Base-by-base conservation (phyloP, 768 basidiomycete species). In the Exsudoporus frostii region DNA sequence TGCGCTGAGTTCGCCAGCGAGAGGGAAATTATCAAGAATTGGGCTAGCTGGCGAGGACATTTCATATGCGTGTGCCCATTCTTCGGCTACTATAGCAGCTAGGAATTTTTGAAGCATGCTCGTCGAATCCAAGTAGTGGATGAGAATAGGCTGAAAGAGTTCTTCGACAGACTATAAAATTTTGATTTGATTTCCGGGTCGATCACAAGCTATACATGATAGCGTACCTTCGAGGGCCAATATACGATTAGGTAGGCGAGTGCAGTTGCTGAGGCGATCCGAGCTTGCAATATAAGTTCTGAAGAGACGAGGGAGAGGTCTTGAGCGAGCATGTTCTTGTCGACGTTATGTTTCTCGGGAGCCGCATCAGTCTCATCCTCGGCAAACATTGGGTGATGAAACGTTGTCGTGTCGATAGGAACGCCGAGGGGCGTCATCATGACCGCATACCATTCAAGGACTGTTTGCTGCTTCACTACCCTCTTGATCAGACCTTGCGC, bases 31-130 rank as follows among this genome's bases (percentile, higher is more conserved):
- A 45, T 87, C 79, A 20, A 82, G 75, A 43, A 90, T 75, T 38
- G 79, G 71, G 1, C 63, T 53, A 13, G 72, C 54, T 7, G 71
- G 54, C 0, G 71, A 58, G 13, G 65, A 66, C 20, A 42, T 53
- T 20, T 79, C 79, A 57, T 82, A 78, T 40, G 80, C 76, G 9
- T 73, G 73, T 5, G 94, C 91, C 97, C 95, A 98, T 74, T 98
- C 92, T 69, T 96, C 92, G 1, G 93, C 74, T 53, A 98, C 79
- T 45, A 90, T 80, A 17, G 92, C 87, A n/a, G 87, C 75, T 39
- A 98, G 71, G 65, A 93, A 85, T 58, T 89, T 89, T 65, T 97
- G 95, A 15, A 98, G 79, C 81, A 95, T 95, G 64, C 92, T 94
- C 7, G 86, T 81, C 2, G 96, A 95, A 44, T 86, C 81, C 62